Evolutionary conservation across 768 basidiomycete genomes (phyloP).

Genomic region (Suillus hirtellus): DNA sequence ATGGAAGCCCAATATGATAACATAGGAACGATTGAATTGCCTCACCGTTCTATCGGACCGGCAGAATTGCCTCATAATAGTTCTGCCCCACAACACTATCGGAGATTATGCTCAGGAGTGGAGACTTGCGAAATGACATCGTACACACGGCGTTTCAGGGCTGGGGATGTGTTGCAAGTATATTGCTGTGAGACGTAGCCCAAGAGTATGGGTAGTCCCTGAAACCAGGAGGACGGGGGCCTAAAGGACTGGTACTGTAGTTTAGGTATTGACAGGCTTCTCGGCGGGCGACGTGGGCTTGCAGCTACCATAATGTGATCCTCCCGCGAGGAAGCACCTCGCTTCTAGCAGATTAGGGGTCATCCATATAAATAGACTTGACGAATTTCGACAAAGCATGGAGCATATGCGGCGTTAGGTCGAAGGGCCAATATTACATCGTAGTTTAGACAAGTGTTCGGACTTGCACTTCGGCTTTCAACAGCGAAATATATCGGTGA

Average conservation of each 20-base stretch:
- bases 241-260: background rate
- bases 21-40: too few relatives aligned
- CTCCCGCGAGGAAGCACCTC: background rate
- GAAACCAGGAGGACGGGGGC: background rate
- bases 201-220: background rate
- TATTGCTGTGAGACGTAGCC: background rate
- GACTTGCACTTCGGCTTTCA: too few relatives aligned
- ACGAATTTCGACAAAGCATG: background rate
- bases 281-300: too few relatives aligned
- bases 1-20: too few relatives aligned
- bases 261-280: background rate
- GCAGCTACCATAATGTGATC: background rate
- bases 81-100: too few relatives aligned
- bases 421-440: background rate
- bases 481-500: background rate
- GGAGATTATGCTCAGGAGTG: background rate
- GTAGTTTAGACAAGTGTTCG: too few relatives aligned
- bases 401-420: background rate
- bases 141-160: too few relatives aligned
- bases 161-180: too few relatives aligned
- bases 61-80: too few relatives aligned
- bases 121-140: too few relatives aligned
- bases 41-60: too few relatives aligned
- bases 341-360: background rate
- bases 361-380: background rate